Conservation (phyloP, 2,329 filamentous ascomycete genomes). For the Stemphylium beticola region DNA sequence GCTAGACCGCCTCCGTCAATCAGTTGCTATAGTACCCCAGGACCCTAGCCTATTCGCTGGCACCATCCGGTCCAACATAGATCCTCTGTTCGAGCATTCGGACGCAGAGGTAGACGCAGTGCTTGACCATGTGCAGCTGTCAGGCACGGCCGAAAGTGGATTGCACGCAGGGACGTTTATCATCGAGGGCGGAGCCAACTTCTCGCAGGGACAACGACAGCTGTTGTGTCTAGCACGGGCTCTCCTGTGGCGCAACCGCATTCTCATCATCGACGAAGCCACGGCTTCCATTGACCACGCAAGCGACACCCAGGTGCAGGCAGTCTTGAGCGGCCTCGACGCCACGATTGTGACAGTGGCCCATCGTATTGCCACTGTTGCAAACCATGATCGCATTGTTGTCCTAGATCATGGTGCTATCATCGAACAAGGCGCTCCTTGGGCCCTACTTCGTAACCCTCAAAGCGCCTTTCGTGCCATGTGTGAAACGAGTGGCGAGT, state of each 20-base stretch:
- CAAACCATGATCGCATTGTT: conserved; percentile 90
- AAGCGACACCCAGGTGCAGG: conserved; percentile 83
- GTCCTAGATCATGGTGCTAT: conserved; percentile 91
- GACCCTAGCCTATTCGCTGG: conserved; percentile 81
- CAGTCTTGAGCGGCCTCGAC: conserved; percentile 79
- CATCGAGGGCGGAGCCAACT: conserved; percentile 61
- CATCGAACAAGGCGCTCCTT: conserved; percentile 79
- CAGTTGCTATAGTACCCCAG: conserved; percentile 80
- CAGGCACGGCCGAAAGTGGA: conserved; percentile 71
- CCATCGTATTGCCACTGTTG: conserved; percentile 86
- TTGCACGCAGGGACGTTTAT: neutral
- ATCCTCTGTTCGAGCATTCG: conserved; percentile 76
- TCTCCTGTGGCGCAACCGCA: conserved; percentile 80
- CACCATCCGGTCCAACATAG: conserved; percentile 77
- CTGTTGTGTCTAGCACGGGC: conserved; percentile 92
- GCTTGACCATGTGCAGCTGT: conserved; percentile 68
- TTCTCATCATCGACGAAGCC: conserved; percentile 95
- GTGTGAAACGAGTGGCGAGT: neutral
- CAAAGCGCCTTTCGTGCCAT: neutral
- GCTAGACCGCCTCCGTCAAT: conserved; percentile 73
- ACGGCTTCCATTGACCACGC: conserved; percentile 93
- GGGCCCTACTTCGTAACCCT: neutral
- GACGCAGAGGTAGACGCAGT: conserved; percentile 78
- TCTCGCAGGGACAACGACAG: conserved; percentile 91
- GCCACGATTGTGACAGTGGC: conserved; percentile 91